Conservation (phyloP, 1,284 basidiomycete species). For the Moesziomyces sp. region DNA sequence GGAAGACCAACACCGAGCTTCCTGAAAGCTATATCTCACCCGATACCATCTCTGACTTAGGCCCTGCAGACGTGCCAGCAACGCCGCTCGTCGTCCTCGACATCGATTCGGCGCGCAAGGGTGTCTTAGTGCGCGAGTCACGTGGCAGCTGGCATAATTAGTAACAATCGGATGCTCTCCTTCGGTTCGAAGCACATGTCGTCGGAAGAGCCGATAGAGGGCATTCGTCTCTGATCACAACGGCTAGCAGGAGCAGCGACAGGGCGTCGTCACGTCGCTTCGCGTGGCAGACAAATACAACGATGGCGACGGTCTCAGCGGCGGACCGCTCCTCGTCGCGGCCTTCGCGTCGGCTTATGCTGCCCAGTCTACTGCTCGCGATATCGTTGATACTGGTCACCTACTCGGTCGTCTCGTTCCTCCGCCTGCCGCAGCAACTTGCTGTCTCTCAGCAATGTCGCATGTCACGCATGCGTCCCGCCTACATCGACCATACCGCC, state of each 20-base stretch:
- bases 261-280: neutral
- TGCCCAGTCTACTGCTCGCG: constrained; percentile 34
- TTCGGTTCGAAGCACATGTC: neutral
- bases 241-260: too few relatives aligned
- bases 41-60: neutral
- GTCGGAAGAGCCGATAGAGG: neutral
- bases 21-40: neutral
- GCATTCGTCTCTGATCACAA: neutral
- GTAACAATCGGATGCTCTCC: neutral
- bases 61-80: too few relatives aligned
- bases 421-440: constrained; percentile 42
- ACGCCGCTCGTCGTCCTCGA: too few relatives aligned
- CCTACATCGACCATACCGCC: constrained; percentile 75
- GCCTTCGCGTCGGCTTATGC: constrained; percentile 12
- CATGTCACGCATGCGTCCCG: constrained; percentile 97
- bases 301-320: constrained; percentile 1
- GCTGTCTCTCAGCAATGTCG: constrained; percentile 74
- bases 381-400: constrained; percentile 13
- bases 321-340: neutral
- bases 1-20: neutral
- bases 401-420: constrained; percentile 44
- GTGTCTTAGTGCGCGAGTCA: too few relatives aligned
- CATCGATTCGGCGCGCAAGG: too few relatives aligned
- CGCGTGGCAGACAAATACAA: neutral
- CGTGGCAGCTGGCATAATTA: too few relatives aligned